Conservation (phyloP, 2,329 filamentous ascomycete genomes). For the Biscogniauxia sp. region DNA sequence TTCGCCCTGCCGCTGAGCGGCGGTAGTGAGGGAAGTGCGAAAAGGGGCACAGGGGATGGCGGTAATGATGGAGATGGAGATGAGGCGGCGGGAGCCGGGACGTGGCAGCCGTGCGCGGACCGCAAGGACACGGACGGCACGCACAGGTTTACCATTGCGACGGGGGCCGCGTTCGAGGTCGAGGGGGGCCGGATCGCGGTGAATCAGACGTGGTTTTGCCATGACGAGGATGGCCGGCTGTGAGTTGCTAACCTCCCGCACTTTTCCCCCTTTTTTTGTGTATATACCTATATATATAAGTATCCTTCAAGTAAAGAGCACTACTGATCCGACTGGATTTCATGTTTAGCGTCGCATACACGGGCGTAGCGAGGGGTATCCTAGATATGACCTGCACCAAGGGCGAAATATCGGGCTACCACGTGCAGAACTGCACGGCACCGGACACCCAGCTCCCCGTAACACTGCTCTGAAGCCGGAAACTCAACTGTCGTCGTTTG, state of each 20-base stretch:
- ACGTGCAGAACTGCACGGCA: conserved; percentile 25
- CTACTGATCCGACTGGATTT: background rate
- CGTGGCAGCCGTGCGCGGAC: conserved; percentile 25
- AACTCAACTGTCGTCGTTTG: background rate
- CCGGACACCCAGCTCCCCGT: conserved; percentile 17
- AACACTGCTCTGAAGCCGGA: conserved; percentile 14
- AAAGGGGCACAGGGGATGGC: background rate
- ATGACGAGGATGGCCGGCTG: conserved; percentile 11
- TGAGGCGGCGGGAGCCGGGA: background rate
- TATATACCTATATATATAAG: background rate
- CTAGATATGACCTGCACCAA: conserved; percentile 20
- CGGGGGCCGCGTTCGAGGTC: conserved; percentile 19
- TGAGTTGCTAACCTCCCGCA: background rate
- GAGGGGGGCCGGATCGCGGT: conserved; percentile 3
- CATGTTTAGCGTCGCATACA: conserved; percentile 22
- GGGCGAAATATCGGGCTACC: conserved; percentile 24
- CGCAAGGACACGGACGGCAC: conserved; percentile 23
- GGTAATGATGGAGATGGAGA: background rate
- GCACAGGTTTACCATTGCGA: conserved; percentile 24
- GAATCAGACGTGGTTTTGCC: background rate
- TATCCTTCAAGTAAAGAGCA: background rate
- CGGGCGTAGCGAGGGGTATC: conserved; percentile 18
- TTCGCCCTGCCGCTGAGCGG: conserved; percentile 17
- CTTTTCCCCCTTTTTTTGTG: background rate
- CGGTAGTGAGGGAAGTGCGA: background rate